Evolutionary conservation across 345 rosid genomes (phyloP).

Genomic region (Pelargonium nanum): DNA sequence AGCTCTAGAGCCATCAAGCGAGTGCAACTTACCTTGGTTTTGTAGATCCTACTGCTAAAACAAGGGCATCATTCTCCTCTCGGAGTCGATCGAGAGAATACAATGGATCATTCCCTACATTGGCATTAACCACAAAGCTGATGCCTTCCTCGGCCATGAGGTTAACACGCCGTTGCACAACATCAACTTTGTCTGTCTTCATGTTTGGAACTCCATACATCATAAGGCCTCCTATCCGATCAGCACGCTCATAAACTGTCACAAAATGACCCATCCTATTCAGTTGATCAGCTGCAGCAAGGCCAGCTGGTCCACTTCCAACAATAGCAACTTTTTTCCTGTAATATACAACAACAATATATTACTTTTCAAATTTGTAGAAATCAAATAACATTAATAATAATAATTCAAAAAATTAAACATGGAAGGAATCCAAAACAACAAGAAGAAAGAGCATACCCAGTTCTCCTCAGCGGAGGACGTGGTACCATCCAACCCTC

Average conservation of each 20-base stretch:
- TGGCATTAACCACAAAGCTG: conserved; percentile 80
- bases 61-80: conserved; percentile 70
- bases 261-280: conserved; percentile 91
- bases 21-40: conserved; percentile 68
- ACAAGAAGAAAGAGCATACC: conserved; percentile 32
- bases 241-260: conserved; percentile 90
- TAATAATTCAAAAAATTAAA: neutral
- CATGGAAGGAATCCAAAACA: too few relatives aligned
- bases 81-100: conserved; percentile 69
- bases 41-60: conserved; percentile 92
- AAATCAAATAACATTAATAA: neutral
- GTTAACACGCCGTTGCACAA: conserved; percentile 86
- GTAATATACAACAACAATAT: too few relatives aligned
- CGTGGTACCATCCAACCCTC: conserved; percentile 99
- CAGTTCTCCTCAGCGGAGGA: conserved; percentile 77
- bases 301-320: conserved; percentile 96
- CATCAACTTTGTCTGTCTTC: conserved; percentile 88
- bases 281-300: conserved; percentile 98
- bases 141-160: conserved; percentile 90
- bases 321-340: conserved; percentile 80
- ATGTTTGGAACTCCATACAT: conserved; percentile 99
- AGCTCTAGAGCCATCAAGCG: too few relatives aligned
- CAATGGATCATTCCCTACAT: conserved; percentile 67
- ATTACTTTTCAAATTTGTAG: too few relatives aligned
- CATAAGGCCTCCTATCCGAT: conserved; percentile 97